Conservation (phyloP, 2,329 filamentous ascomycete species). For the Verticillium nonalfalfae region DNA sequence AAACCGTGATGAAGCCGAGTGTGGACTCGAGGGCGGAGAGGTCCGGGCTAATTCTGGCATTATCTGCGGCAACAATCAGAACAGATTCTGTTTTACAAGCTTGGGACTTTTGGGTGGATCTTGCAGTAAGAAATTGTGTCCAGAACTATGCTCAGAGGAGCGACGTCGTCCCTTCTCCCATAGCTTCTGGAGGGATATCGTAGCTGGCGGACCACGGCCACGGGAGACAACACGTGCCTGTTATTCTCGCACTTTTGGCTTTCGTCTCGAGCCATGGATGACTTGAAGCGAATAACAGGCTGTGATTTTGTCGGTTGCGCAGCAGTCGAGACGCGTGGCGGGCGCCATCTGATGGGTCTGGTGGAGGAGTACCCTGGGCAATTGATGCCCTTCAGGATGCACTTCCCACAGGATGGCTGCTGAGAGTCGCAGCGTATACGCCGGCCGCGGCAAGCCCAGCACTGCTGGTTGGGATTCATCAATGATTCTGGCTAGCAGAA, state of each 20-base stretch:
- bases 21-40: background rate
- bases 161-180: background rate
- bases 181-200: background rate
- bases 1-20: background rate
- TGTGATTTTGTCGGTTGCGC: background rate
- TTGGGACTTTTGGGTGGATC: too few species aligned
- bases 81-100: too few species aligned
- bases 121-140: constrained; percentile 2
- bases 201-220: background rate
- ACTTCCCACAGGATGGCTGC: background rate
- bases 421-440: background rate
- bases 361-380: background rate
- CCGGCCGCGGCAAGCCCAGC: background rate
- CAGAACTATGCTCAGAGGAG: background rate
- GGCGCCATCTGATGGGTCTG: background rate
- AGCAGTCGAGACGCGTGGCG: background rate
- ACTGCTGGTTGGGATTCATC: background rate
- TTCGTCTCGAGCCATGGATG: background rate
- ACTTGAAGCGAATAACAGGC: background rate
- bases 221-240: background rate
- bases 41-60: background rate
- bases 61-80: background rate
- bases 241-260: background rate
- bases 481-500: background rate
- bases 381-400: background rate